These are phyloP conservation scores for Ceratobasidium sp. DNA, from an alignment of 1,284 basidiomycete species.

Conservation along the genomic window DNA sequence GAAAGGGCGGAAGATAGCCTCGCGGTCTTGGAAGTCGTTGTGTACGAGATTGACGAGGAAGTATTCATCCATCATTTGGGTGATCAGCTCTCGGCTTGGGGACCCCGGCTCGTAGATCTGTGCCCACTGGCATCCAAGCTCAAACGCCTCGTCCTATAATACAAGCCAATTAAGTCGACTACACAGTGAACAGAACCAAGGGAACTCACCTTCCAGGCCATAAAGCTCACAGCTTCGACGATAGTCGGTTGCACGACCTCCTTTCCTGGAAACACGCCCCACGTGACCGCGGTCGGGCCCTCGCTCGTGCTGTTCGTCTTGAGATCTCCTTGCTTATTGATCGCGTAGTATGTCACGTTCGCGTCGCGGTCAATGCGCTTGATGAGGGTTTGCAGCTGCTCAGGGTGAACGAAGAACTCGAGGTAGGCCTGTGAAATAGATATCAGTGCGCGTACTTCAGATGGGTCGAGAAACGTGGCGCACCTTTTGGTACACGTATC, in stretches of 20 bases:
- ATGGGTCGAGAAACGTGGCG: conserved; percentile 48
- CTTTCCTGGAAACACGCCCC: conserved; percentile 99
- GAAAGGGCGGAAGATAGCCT: conserved; percentile 91
- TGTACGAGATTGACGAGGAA: conserved; percentile 98
- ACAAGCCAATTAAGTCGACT: background rate
- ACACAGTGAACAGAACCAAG: background rate
- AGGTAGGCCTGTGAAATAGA: conserved; percentile 81
- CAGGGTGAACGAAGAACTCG: conserved; percentile 91
- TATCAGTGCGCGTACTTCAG: background rate
- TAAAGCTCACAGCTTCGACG: conserved; percentile 95
- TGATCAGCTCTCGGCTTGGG: conserved; percentile 79
- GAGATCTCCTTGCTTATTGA: conserved; percentile 91
- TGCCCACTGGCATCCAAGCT: conserved; percentile 95
- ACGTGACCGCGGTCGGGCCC: conserved; percentile 97
- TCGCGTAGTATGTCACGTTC: conserved; percentile 96
- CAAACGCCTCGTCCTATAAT: conserved; percentile 91
- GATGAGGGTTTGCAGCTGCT: conserved; percentile 79
- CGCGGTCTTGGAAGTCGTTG: conserved; percentile 90
- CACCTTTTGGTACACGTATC: conserved; percentile 97
- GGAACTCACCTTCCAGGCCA: conserved; percentile 88
- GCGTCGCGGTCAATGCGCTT: conserved; percentile 87
- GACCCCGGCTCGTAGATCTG: conserved; percentile 85
- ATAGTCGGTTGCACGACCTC: conserved; percentile 99
- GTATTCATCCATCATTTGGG: conserved; percentile 79
- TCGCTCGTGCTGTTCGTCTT: conserved; percentile 92